phyloP scores from a whole-genome alignment of 768 basidiomycete species.

The Pleurotus cornucopiae region DNA sequence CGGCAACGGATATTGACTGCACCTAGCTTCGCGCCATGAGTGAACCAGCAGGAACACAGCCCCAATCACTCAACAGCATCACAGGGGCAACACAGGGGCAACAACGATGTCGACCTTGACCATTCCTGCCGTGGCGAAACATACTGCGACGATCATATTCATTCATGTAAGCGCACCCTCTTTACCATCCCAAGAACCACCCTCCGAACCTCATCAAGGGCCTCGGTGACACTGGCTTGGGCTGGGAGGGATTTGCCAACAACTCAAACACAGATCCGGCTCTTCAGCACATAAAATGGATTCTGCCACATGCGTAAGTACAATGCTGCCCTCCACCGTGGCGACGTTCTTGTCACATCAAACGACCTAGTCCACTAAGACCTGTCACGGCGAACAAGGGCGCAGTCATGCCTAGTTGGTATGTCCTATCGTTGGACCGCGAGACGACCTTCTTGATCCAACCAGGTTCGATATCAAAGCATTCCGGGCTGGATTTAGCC shows the following conservation, averaged over 20 bases:
- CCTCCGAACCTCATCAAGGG: constrained; percentile 34
- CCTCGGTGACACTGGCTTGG: constrained; percentile 68
- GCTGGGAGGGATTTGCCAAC: constrained; percentile 74
- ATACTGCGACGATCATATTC: constrained; percentile 60
- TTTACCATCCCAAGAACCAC: background rate
- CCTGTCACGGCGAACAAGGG: constrained; percentile 75
- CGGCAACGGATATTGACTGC: no score
- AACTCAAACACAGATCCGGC: constrained; percentile 50
- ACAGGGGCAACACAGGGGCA: no score
- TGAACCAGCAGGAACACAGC: no score
- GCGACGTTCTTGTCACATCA: background rate
- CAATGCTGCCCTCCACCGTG: background rate
- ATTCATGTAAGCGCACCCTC: constrained; percentile 8
- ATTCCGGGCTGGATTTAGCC: background rate
- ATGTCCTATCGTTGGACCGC: constrained; percentile 9
- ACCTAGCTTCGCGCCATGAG: no score
- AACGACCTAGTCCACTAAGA: constrained; percentile 39
- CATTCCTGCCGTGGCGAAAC: constrained; percentile 33
- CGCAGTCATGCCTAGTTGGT: constrained; percentile 74
- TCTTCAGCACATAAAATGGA: constrained; percentile 81
- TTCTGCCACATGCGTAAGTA: constrained; percentile 78
- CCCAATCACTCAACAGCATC: no score
- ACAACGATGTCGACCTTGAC: no score
- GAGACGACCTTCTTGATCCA: background rate
- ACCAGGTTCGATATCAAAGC: constrained; percentile 1